Conservation (phyloP, 305 asterid genomes). For the Nicotiana rustica region DNA sequence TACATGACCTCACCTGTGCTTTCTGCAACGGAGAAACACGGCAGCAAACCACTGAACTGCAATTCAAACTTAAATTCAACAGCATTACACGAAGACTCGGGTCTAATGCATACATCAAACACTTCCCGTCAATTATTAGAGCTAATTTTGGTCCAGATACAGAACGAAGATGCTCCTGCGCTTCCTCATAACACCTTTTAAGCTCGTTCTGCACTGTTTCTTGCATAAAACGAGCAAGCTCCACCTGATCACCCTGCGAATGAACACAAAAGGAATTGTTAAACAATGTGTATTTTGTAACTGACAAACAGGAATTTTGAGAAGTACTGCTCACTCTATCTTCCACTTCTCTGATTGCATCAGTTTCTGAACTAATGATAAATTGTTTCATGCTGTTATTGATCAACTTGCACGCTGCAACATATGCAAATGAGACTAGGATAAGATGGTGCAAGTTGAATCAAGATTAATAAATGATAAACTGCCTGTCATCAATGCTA, state of each 20-base stretch:
- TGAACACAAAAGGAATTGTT: slow-evolving; percentile 31
- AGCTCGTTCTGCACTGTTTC: slow-evolving; percentile 80
- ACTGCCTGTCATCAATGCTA: slow-evolving; percentile 39
- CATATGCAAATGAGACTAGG: slow-evolving; percentile 36
- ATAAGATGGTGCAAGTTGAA: slow-evolving; percentile 32
- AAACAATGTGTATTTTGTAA: neutral
- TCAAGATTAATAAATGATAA: slow-evolving; percentile 28
- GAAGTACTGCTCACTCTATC: slow-evolving; percentile 66
- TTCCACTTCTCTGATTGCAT: slow-evolving; percentile 91
- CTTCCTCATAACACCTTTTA: slow-evolving; percentile 76
- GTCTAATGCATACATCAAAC: slow-evolving; percentile 99
- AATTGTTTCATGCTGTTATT: slow-evolving; percentile 95
- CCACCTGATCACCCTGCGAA: slow-evolving; percentile 92
- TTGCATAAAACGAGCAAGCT: slow-evolving; percentile 93
- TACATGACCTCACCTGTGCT: slow-evolving; percentile 79
- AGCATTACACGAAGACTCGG: slow-evolving; percentile 90
- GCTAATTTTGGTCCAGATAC: slow-evolving; percentile 76
- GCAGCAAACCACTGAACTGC: slow-evolving; percentile 98
- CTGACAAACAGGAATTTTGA: slow-evolving; percentile 4
- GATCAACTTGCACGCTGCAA: slow-evolving; percentile 93
- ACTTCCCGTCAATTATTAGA: slow-evolving; percentile 96
- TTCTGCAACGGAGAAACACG: slow-evolving; percentile 99
- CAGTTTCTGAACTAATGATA: slow-evolving; percentile 93
- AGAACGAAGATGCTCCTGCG: slow-evolving; percentile 66
- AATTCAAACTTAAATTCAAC: slow-evolving; percentile 93